phyloP scores from a whole-genome alignment of 257 asterid genomes.

The Linderniella brevidens region DNA sequence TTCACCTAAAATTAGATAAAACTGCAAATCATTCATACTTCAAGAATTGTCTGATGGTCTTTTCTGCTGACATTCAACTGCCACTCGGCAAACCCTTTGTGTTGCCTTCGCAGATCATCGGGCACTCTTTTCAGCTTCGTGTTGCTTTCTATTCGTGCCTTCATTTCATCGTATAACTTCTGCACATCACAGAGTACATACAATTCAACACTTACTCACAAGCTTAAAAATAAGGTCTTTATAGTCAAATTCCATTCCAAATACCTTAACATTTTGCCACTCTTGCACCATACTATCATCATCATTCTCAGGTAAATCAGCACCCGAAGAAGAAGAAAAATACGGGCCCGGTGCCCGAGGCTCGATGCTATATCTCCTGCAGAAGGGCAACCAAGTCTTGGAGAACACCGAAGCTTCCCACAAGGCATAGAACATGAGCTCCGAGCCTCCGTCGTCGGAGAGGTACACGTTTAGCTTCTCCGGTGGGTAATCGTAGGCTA shows the following conservation, averaged over 20 bases:
- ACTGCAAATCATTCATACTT: constrained; percentile 20
- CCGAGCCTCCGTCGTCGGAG: constrained; percentile 79
- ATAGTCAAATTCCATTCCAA: neutral
- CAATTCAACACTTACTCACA: neutral
- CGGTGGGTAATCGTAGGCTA: constrained; percentile 74
- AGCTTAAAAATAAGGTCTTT: neutral
- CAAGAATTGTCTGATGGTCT: constrained; percentile 60
- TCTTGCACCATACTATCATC: constrained; percentile 21
- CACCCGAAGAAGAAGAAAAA: constrained; percentile 15
- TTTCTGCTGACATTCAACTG: constrained; percentile 26
- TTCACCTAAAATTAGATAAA: neutral
- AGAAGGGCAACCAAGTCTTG: constrained; percentile 63
- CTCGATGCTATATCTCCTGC: constrained; percentile 40
- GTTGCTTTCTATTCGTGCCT: constrained; percentile 32
- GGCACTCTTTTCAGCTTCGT: constrained; percentile 24
- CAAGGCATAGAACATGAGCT: constrained; percentile 58
- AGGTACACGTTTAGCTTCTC: constrained; percentile 65
- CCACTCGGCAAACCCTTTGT: constrained; percentile 43
- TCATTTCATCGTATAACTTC: constrained; percentile 55
- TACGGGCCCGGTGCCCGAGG: constrained; percentile 66
- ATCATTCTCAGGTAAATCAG: constrained; percentile 2
- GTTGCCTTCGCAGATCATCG: constrained; percentile 15
- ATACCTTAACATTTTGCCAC: constrained; percentile 41
- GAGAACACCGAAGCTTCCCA: constrained; percentile 57
- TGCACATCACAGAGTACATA: constrained; percentile 11